These are phyloP conservation scores for Turnera subulata DNA, from an alignment of 345 rosid species.

Conservation along the genomic window DNA sequence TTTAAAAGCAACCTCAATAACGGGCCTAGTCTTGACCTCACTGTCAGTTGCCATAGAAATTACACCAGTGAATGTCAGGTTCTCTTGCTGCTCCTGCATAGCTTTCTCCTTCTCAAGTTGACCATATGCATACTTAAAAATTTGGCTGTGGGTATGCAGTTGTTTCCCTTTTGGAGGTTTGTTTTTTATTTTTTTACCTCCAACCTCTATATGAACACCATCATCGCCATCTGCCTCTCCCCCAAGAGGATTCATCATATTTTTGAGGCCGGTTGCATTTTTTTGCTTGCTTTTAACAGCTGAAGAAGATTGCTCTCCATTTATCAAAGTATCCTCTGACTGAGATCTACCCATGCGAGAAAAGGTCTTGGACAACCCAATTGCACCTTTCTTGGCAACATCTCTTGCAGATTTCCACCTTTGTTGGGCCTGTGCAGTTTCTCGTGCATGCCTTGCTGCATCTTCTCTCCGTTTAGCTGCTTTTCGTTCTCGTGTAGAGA, in stretches of 20 bases:
- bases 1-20: constrained; percentile 73
- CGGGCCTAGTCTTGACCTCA: constrained; percentile 63
- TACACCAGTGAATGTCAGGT: constrained; percentile 82
- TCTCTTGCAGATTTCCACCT: constrained; percentile 74
- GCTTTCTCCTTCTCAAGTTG: constrained; percentile 91
- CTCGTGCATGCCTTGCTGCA: constrained; percentile 77
- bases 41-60: constrained; percentile 71
- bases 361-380: constrained; percentile 65
- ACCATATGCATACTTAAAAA: constrained; percentile 90
- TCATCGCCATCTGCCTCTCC: constrained; percentile 48
- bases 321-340: constrained; percentile 10
- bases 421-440: constrained; percentile 86
- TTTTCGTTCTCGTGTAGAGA: constrained; percentile 24
- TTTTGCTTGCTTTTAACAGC: constrained; percentile 45
- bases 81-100: constrained; percentile 52
- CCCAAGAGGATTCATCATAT: constrained; percentile 60
- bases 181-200: constrained; percentile 56
- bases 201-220: constrained; percentile 52
- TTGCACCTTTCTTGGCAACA: constrained; percentile 46
- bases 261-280: constrained; percentile 47
- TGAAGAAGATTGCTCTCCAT: constrained; percentile 30
- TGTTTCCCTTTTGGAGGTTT: constrained; percentile 68
- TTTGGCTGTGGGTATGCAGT: constrained; percentile 69
- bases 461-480: constrained; percentile 35
- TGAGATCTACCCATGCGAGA: constrained; percentile 43